Percentiles rank a stretch among this genome's conserved stretches.
These are phyloP conservation scores for Ballota nigra DNA, from an alignment of 257 asterid species.

Conservation along the genomic window DNA sequence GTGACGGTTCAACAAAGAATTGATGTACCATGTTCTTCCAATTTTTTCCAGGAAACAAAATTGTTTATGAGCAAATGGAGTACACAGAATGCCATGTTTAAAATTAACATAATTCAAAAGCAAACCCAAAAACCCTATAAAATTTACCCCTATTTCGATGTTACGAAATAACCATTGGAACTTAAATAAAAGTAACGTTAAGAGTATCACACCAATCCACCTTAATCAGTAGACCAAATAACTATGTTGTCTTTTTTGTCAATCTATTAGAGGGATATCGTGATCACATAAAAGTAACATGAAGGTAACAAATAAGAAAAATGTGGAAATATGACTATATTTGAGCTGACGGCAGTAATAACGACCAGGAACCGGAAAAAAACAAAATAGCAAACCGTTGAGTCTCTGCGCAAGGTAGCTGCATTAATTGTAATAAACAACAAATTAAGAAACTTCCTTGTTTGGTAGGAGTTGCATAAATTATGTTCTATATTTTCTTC, in stretches of 20 bases:
- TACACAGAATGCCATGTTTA: background rate
- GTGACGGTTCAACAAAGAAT: slow-evolving; percentile 1
- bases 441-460: background rate
- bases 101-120: background rate
- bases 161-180: background rate
- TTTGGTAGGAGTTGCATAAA: background rate
- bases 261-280: background rate
- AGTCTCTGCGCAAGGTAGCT: background rate
- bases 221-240: slow-evolving; percentile 3
- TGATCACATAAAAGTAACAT: background rate
- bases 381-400: background rate
- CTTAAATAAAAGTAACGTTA: background rate
- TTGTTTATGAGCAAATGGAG: background rate
- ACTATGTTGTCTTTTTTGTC: background rate
- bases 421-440: background rate
- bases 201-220: background rate
- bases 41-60: background rate
- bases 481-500: background rate
- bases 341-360: background rate
- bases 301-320: background rate
- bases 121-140: background rate
- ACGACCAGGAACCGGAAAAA: background rate
- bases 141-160: background rate
- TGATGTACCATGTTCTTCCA: background rate
- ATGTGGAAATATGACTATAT: background rate